phyloP scores from a whole-genome alignment of 495 filamentous ascomycete species.

The Chaetomidium leptoderma region DNA sequence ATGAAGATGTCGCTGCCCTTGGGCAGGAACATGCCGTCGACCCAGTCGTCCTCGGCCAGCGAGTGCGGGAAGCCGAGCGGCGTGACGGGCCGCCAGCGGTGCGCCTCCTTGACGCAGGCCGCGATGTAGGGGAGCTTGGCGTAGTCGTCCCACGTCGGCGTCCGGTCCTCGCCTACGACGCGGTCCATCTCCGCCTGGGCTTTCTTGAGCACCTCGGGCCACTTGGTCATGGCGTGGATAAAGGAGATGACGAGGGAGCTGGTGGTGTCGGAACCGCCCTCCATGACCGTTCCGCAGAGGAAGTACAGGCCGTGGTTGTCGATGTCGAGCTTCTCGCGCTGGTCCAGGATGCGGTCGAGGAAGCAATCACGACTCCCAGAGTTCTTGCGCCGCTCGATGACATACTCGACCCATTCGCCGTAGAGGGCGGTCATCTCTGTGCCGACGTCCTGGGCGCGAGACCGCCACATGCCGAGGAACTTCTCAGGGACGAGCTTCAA shows the following conservation, averaged over 20 bases:
- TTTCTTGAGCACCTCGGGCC: not conserved
- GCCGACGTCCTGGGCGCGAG: not conserved
- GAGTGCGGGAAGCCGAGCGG: constrained; percentile 2
- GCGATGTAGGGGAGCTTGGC: not conserved
- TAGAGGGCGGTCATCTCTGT: constrained; percentile 1
- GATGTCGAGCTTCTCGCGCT: not conserved
- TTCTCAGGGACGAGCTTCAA: not conserved
- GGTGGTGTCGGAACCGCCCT: constrained; percentile 6
- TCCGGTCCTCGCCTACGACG: not conserved
- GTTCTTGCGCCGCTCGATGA: not conserved
- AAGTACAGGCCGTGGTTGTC: not conserved
- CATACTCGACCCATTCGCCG: constrained; percentile 5
- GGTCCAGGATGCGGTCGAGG: not conserved
- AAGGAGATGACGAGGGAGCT: not conserved
- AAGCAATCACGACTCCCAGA: constrained; percentile 5
- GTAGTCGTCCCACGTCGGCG: constrained; percentile 3
- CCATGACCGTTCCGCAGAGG: not conserved
- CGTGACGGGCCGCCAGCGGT: constrained; percentile 5
- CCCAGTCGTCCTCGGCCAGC: constrained; percentile 6
- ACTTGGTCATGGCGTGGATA: constrained; percentile 3
- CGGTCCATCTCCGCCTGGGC: not conserved
- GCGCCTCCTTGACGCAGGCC: constrained; percentile 5
- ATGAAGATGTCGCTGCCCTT: not conserved
- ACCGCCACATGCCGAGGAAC: constrained; percentile 8
- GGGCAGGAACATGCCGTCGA: constrained; percentile 4